Conservation (phyloP, 805 yeast species). For the Clavispora asparagi region DNA sequence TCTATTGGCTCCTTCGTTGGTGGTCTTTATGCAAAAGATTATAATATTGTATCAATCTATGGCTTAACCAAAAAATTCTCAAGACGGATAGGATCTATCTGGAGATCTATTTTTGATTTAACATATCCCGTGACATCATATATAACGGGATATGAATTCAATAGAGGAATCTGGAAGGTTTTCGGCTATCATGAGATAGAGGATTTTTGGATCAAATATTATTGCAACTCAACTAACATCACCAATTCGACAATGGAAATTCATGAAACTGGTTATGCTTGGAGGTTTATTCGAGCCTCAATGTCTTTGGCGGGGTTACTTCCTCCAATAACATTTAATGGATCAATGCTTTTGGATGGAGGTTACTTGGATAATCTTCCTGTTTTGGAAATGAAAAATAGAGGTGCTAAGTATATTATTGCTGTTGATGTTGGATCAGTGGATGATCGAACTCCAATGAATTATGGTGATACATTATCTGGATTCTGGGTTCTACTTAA, state of each 20-base stretch:
- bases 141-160: conserved; percentile 95
- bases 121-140: conserved; percentile 94
- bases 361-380: conserved; percentile 94
- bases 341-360: conserved; percentile 91
- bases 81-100: conserved; percentile 71
- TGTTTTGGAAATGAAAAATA: conserved; percentile 82
- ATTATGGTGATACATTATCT: conserved; percentile 86
- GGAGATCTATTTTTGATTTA: conserved; percentile 81
- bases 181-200: conserved; percentile 91
- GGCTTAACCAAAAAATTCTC: conserved; percentile 87
- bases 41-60: conserved; percentile 84
- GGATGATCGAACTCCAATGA: conserved; percentile 86
- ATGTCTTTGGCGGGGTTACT: conserved; percentile 93
- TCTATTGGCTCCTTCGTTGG: conserved; percentile 96
- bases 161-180: conserved; percentile 95
- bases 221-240: conserved; percentile 88
- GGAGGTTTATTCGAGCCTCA: conserved; percentile 94
- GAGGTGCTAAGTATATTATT: conserved; percentile 81
- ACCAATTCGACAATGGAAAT: conserved; percentile 94
- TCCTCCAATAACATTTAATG: conserved; percentile 85
- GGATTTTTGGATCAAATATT: conserved; percentile 90
- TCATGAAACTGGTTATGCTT: conserved; percentile 86
- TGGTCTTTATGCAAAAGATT: conserved; percentile 89
- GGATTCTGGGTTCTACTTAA: conserved; percentile 89
- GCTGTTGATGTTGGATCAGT: conserved; percentile 96